A percentile compares a stretch with the other conserved stretches of the same genome.
Evolutionary conservation across 768 basidiomycete species (phyloP).

Genomic region (Agaricus bisporus): DNA sequence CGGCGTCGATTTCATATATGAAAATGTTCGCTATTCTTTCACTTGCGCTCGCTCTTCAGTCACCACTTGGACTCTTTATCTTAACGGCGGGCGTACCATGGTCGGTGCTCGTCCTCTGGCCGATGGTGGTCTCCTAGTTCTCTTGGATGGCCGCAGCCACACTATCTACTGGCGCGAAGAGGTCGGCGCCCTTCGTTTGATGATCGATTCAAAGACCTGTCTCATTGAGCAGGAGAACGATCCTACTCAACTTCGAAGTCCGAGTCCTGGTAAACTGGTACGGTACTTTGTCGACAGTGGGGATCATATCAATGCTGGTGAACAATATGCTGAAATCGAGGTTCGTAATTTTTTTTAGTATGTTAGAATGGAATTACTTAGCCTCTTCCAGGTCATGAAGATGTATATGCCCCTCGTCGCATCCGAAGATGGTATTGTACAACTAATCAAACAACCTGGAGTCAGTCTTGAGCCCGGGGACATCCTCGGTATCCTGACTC

Average conservation of each 20-base stretch:
- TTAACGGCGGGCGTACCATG: conserved; percentile 91
- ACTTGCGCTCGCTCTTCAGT: conserved; percentile 88
- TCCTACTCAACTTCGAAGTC: conserved; percentile 93
- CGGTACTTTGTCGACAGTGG: conserved; percentile 94
- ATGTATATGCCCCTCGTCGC: conserved; percentile 99
- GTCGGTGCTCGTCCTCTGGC: conserved; percentile 91
- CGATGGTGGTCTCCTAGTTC: conserved; percentile 89
- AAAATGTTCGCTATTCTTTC: conserved; percentile 91
- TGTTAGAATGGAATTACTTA: conserved; percentile 3
- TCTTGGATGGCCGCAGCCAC: conserved; percentile 92
- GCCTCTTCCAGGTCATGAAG: conserved; percentile 75
- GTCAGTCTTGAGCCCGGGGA: conserved; percentile 96
- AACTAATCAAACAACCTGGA: conserved; percentile 97
- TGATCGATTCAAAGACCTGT: conserved; percentile 97
- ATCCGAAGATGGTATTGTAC: conserved; percentile 88
- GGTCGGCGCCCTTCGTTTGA: conserved; percentile 86
- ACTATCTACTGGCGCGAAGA: conserved; percentile 98
- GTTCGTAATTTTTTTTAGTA: conserved; percentile 31
- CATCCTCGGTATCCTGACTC: conserved; percentile 92
- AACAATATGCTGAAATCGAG: conserved; percentile 98
- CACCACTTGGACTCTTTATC: conserved; percentile 88
- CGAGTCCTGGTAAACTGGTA: conserved; percentile 94
- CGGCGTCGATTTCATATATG: conserved; percentile 95
- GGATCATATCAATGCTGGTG: conserved; percentile 94
- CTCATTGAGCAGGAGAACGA: conserved; percentile 99